phyloP scores from a whole-genome alignment of 345 rosid genomes.

The Erysimum cheiranthoides region DNA sequence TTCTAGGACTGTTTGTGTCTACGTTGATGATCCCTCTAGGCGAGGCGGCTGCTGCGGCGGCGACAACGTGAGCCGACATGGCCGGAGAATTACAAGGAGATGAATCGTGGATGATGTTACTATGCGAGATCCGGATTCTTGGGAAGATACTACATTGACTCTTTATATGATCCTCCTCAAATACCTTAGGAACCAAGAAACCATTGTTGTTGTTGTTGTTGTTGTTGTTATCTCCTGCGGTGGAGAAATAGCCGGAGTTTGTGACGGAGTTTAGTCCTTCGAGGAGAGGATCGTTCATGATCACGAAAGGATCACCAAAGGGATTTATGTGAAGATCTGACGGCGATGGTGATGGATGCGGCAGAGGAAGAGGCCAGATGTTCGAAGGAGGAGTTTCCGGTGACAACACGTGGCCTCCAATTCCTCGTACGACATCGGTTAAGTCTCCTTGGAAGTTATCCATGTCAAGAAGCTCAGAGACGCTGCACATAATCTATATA shows the following conservation, averaged over 20 bases:
- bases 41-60: constrained; percentile 42
- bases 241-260: constrained; percentile 37
- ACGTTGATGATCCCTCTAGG: constrained; percentile 55
- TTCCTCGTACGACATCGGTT: constrained; percentile 64
- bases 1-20: constrained; percentile 41
- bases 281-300: constrained; percentile 74
- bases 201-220: neutral
- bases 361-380: constrained; percentile 36
- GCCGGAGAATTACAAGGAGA: constrained; percentile 56
- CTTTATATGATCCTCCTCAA: constrained; percentile 51
- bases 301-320: constrained; percentile 88
- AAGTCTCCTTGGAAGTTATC: constrained; percentile 77
- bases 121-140: constrained; percentile 75
- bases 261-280: constrained; percentile 52
- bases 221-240: constrained; percentile 26
- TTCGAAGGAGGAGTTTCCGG: constrained; percentile 27
- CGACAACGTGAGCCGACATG: constrained; percentile 38
- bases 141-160: constrained; percentile 57
- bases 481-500: constrained; percentile 53
- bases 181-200: constrained; percentile 36
- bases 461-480: constrained; percentile 54
- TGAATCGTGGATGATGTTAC: constrained; percentile 43
- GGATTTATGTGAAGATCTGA: constrained; percentile 40
- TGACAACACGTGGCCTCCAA: constrained; percentile 43
- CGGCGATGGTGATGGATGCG: constrained; percentile 32